Evolutionary conservation across 1,284 basidiomycete species (phyloP), one percentile per base, ranked within the genome.

Genomic region (Peniophora sp.): DNA sequence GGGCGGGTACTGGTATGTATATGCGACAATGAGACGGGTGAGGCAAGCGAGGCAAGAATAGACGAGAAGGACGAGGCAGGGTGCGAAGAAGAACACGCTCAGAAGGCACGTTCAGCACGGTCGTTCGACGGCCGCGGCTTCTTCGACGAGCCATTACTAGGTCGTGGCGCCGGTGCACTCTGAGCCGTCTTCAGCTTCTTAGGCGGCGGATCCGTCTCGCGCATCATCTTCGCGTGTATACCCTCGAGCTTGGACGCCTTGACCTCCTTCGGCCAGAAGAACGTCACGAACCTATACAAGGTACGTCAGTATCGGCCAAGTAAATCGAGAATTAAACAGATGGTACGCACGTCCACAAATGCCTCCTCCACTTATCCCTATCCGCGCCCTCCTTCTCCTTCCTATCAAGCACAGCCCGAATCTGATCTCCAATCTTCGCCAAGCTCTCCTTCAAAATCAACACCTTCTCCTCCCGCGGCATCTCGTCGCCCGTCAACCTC

Each of bases 221-320:
- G 89, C 76, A 85, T 85, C 83, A 96, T 91, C 71, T 95, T 95
- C 16, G 89, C 86, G 61, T 95, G 92, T 43, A 96, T 95, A 62
- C 92, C 91, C 67, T 94, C 89, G 41, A 96, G 72, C 67, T 95
- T 94, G 17, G 80, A 81, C 12, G 92, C 91, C 65, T 90, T 93
- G 57, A 96, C 92, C 69, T 95, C 92, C 71, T 95, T 92, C 3
- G 95, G 95, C 95, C 95, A 98, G 72, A 98, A 98, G 53, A 94
- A 78, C 1, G 92, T 93, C 34, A 94, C 91, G 58, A 96, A 96
- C 43, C 89, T 92, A 58, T 20, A 36, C 50, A 55, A 56, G 32
- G 11, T 22, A 48, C n/a, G 17, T 14, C 47, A 19, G 49, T 12
- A 46, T 47, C 36, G 25, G 34, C n/a, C 3, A 32, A 36, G 12